Evolutionary conservation across 805 yeast genomes (phyloP).

Genomic region (Candida nemodendra): DNA sequence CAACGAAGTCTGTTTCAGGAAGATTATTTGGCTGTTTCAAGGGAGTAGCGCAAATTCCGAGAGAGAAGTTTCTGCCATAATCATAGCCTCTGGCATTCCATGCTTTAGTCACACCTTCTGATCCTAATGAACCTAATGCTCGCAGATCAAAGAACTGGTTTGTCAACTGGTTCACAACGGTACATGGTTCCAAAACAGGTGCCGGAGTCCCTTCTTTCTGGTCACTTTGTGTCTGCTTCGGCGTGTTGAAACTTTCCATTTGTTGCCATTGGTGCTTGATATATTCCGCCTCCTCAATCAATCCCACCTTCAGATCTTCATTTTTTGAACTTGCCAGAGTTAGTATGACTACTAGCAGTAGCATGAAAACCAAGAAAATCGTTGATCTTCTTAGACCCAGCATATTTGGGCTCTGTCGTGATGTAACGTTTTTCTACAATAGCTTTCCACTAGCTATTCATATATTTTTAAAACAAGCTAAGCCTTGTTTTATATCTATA

Average conservation of each 20-base stretch:
- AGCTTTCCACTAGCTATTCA: no score
- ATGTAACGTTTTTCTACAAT: no score
- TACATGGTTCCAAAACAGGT: conserved; percentile 36
- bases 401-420: conserved; percentile 5
- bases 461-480: no score
- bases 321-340: conserved; percentile 7
- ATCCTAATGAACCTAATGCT: conserved; percentile 33
- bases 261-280: conserved; percentile 11
- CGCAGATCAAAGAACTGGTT: conserved; percentile 48
- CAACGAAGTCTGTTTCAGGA: conserved; percentile 32
- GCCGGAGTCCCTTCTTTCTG: conserved; percentile 12
- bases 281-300: conserved; percentile 16
- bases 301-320: conserved; percentile 7
- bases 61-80: conserved; percentile 66
- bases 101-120: conserved; percentile 37
- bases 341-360: conserved; percentile 1
- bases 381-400: conserved; percentile 11
- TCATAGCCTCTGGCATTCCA: conserved; percentile 76
- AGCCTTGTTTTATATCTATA: no score
- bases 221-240: not conserved
- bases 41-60: conserved; percentile 69
- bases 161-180: conserved; percentile 41
- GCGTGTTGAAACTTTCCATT: conserved; percentile 2
- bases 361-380: conserved; percentile 2
- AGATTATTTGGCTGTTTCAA: conserved; percentile 27